These are phyloP conservation scores for Kodamaea kakaduensis DNA, from an alignment of 805 yeast genomes.

Conservation along the genomic window DNA sequence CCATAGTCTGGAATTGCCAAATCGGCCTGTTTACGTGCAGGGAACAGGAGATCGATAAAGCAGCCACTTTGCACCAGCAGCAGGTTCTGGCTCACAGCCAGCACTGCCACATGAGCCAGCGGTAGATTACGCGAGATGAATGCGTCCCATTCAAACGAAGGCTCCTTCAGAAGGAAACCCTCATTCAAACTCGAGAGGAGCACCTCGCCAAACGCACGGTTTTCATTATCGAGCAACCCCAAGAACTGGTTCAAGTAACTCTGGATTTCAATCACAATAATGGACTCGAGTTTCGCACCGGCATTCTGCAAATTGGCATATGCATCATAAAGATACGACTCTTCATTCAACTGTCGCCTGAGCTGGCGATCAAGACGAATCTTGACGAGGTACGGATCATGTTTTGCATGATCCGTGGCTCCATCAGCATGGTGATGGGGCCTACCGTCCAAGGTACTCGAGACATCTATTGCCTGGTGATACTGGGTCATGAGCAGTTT, in stretches of 20 bases:
- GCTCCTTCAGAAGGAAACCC: constrained; percentile 72
- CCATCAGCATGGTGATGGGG: constrained; percentile 5
- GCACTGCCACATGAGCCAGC: constrained; percentile 22
- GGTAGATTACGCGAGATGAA: constrained; percentile 66
- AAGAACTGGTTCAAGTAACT: constrained; percentile 73
- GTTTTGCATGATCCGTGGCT: constrained; percentile 35
- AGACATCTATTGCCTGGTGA: constrained; percentile 58
- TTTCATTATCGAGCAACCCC: constrained; percentile 65
- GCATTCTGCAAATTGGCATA: constrained; percentile 81
- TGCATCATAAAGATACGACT: constrained; percentile 84
- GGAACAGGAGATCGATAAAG: constrained; percentile 39
- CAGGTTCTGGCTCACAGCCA: constrained; percentile 24
- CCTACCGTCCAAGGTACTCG: constrained; percentile 41
- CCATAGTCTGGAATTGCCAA: constrained; percentile 63
- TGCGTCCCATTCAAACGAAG: constrained; percentile 84
- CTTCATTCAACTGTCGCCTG: constrained; percentile 74
- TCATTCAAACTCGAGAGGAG: constrained; percentile 55
- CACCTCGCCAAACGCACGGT: constrained; percentile 63
- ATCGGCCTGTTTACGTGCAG: constrained; percentile 39
- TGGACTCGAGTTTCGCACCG: constrained; percentile 81
- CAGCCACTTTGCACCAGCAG: constrained; percentile 31
- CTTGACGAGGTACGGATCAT: constrained; percentile 82
- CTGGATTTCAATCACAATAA: constrained; percentile 83
- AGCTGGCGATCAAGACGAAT: constrained; percentile 70
- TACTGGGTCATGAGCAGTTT: constrained; percentile 43